phyloP scores from a whole-genome alignment of 202 grass and related monocot species.

The Elaeis oleifera region DNA sequence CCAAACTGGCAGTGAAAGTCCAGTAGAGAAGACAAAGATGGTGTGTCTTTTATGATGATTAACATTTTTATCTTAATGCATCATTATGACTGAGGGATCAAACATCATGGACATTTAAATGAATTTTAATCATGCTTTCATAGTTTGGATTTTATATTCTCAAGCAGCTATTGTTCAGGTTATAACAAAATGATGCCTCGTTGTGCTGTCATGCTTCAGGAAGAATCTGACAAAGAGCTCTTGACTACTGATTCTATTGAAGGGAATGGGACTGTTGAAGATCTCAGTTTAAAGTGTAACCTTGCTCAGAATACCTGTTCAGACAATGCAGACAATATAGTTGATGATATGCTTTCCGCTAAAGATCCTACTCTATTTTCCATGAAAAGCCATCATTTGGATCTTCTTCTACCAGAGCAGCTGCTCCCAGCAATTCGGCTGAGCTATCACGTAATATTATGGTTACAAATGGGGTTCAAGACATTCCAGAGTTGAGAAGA shows the following conservation, averaged over 20 bases:
- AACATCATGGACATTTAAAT: too few species aligned
- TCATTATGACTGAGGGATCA: too few species aligned
- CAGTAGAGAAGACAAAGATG: conserved; percentile 30
- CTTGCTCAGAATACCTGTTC: conserved; percentile 16
- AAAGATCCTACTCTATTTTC: conserved; percentile 82
- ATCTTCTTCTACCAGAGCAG: conserved; percentile 31
- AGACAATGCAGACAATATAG: conserved; percentile 37
- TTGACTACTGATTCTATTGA: conserved; percentile 34
- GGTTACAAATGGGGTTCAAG: conserved; percentile 26
- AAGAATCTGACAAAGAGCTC: conserved; percentile 43
- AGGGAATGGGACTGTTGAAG: conserved; percentile 13
- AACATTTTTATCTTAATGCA: too few species aligned
- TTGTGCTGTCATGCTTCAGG: conserved; percentile 31
- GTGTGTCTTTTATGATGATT: not conserved
- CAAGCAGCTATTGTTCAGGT: too few species aligned
- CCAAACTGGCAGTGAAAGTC: conserved; percentile 28
- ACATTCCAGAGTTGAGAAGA: conserved; percentile 32
- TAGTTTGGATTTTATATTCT: too few species aligned
- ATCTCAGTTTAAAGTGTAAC: not conserved
- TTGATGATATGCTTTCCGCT: conserved; percentile 38
- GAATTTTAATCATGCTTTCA: too few species aligned
- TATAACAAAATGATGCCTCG: too few species aligned
- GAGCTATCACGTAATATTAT: conserved; percentile 32
- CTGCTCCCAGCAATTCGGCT: conserved; percentile 32
- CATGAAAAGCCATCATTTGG: conserved; percentile 49